phyloP scores from a whole-genome alignment of 805 yeast species.

The Metschnikowia lachancei region DNA sequence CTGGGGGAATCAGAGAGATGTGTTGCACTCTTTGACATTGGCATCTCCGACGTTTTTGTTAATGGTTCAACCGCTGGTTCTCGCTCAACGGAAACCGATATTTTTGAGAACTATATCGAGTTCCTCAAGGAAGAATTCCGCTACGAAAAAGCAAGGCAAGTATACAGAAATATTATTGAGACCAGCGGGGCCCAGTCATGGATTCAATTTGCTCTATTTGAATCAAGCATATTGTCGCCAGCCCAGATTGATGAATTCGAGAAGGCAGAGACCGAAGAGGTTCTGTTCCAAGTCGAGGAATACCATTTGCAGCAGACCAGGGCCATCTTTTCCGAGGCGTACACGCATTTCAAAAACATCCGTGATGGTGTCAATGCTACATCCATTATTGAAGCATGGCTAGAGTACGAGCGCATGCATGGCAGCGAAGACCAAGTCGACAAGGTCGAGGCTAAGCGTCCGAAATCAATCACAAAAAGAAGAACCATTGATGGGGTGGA shows the following conservation, averaged over 20 bases:
- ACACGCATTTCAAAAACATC: conserved; percentile 39
- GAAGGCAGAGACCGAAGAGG: conserved; percentile 47
- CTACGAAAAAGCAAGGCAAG: conserved; percentile 52
- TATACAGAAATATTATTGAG: conserved; percentile 44
- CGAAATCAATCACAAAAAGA: conserved; percentile 49
- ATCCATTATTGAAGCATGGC: conserved; percentile 57
- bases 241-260: conserved; percentile 47
- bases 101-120: conserved; percentile 44
- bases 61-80: conserved; percentile 20
- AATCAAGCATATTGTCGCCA: conserved; percentile 59
- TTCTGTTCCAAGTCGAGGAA: conserved; percentile 50
- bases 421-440: conserved; percentile 46
- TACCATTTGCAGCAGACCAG: conserved; percentile 54
- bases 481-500: conserved; percentile 45
- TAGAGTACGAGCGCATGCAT: conserved; percentile 59
- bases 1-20: conserved; percentile 70
- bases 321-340: conserved; percentile 53
- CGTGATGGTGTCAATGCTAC: conserved; percentile 45
- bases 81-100: too few relatives aligned
- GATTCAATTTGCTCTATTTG: conserved; percentile 71
- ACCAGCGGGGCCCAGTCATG: conserved; percentile 40
- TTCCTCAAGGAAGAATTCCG: conserved; percentile 60
- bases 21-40: conserved; percentile 59
- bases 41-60: conserved; percentile 23
- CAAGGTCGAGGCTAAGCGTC: conserved; percentile 47